phyloP scores from a whole-genome alignment of 2,329 filamentous ascomycete species.

The Ambrosiella xylebori region DNA sequence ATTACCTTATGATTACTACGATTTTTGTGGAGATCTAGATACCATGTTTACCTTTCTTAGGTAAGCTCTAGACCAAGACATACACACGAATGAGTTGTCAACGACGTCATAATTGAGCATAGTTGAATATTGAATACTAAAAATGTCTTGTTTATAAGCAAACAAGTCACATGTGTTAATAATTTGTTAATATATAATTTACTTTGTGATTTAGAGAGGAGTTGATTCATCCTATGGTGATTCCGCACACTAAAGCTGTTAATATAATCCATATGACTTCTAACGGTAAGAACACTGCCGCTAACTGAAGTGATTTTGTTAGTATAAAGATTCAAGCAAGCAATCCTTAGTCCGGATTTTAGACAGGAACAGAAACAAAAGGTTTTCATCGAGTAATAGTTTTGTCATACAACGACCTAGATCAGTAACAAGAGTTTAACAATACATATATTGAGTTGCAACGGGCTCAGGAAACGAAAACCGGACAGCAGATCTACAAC shows the following conservation, averaged over 20 bases:
- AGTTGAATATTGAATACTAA: too few relatives aligned
- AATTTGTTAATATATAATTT: too few relatives aligned
- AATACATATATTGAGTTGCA: neutral
- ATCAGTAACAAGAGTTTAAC: neutral
- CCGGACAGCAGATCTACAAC: too few relatives aligned
- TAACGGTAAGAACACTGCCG: neutral
- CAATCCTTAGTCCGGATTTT: neutral
- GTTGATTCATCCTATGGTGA: neutral
- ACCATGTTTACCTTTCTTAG: neutral
- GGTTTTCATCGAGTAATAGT: too few relatives aligned
- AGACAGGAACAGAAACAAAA: too few relatives aligned
- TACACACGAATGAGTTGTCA: too few relatives aligned
- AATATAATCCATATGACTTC: neutral
- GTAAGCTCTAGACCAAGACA: too few relatives aligned
- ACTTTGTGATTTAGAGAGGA: neutral
- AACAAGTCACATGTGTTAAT: too few relatives aligned
- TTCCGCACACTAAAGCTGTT: neutral
- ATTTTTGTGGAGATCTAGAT: neutral
- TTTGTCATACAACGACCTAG: neutral
- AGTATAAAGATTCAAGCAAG: neutral
- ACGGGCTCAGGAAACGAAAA: too few relatives aligned
- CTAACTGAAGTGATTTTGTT: neutral
- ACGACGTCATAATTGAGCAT: too few relatives aligned
- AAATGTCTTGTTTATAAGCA: too few relatives aligned
- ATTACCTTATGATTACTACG: constrained; percentile 3